These are phyloP conservation scores for Trichoderma sp. DNA, from an alignment of 2,329 filamentous ascomycete genomes.

Conservation along the genomic window DNA sequence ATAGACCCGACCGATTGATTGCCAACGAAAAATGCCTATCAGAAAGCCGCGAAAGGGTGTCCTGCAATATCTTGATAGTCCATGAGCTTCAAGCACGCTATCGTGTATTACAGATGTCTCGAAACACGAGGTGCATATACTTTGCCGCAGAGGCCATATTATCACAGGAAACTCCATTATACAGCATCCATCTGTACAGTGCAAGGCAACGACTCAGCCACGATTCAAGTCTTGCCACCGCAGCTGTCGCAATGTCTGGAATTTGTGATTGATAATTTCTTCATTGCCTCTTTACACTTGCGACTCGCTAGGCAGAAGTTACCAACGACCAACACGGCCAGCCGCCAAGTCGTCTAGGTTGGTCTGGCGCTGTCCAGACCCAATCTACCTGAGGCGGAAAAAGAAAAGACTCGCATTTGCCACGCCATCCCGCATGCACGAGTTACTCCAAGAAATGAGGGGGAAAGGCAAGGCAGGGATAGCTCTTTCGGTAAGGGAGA, in stretches of 20 bases:
- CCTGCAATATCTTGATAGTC: not conserved
- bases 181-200: not conserved
- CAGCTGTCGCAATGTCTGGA: not conserved
- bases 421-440: not conserved
- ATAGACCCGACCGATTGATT: not conserved
- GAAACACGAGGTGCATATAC: not conserved
- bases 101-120: not conserved
- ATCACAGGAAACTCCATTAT: not conserved
- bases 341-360: not conserved
- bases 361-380: conserved; percentile 1
- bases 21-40: not conserved
- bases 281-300: not conserved
- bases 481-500: not conserved
- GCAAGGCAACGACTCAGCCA: not conserved
- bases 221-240: conserved; percentile 11
- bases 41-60: conserved; percentile 7
- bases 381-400: not conserved
- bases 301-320: not conserved
- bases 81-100: not conserved
- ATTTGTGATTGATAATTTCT: conserved; percentile 2
- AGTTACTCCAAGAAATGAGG: conserved; percentile 2
- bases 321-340: not conserved
- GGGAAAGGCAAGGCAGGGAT: not conserved
- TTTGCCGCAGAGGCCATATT: not conserved
- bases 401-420: conserved; percentile 7